These are phyloP conservation scores for Blastocystis sp. DNA, from an alignment of 352 stramenopile genomes.

Conservation along the genomic window DNA sequence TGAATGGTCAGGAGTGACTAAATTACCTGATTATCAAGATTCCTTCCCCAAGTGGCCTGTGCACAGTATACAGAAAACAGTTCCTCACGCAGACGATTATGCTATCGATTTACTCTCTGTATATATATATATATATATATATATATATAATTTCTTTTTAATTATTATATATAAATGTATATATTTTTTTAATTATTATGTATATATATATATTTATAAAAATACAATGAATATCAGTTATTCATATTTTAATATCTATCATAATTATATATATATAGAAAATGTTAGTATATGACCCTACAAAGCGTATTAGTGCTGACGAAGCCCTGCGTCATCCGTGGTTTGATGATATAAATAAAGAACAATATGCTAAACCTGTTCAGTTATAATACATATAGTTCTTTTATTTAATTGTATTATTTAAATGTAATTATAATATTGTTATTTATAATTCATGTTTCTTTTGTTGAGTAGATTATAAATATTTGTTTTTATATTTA, in stretches of 20 bases:
- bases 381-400: no score
- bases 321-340: conserved; percentile 30
- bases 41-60: conserved; percentile 86
- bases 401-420: no score
- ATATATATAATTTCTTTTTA: no score
- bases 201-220: no score
- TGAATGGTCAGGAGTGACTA: conserved; percentile 81
- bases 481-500: no score
- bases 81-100: conserved; percentile 15
- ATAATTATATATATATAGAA: conserved; percentile 7
- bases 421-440: no score
- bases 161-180: no score
- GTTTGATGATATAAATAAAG: conserved; percentile 32
- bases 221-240: no score
- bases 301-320: conserved; percentile 22
- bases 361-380: conserved; percentile 18
- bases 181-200: no score
- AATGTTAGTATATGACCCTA: conserved; percentile 28
- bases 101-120: conserved; percentile 32
- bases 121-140: conserved; percentile 50
- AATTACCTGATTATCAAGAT: conserved; percentile 84
- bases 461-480: no score
- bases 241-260: no score
- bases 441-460: no score
- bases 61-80: conserved; percentile 39